These are phyloP conservation scores for Xylariales sp. DNA, from an alignment of 2,329 filamentous ascomycete genomes.

Conservation along the genomic window DNA sequence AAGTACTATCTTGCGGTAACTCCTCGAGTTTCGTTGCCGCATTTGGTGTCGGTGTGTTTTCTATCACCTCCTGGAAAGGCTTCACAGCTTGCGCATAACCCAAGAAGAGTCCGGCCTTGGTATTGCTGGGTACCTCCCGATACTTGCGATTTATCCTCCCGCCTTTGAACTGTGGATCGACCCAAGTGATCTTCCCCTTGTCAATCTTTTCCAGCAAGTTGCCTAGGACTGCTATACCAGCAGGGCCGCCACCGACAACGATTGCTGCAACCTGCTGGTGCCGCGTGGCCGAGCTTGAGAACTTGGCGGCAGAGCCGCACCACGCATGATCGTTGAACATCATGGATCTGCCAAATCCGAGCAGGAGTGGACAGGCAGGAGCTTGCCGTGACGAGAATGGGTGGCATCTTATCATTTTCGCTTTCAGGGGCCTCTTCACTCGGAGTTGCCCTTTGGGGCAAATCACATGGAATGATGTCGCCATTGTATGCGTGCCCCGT, in stretches of 20 bases:
- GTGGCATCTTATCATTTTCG: constrained; percentile 4
- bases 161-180: constrained; percentile 33
- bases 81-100: constrained; percentile 49
- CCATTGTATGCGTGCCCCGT: neutral
- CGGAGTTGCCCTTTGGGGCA: neutral
- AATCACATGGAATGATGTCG: constrained; percentile 6
- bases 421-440: neutral
- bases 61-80: constrained; percentile 47
- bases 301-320: neutral
- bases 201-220: constrained; percentile 50
- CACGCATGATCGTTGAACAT: constrained; percentile 3
- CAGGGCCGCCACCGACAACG: constrained; percentile 55
- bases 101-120: constrained; percentile 55
- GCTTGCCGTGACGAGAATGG: neutral
- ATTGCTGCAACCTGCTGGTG: constrained; percentile 32
- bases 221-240: constrained; percentile 56
- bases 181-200: constrained; percentile 49
- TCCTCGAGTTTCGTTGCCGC: constrained; percentile 47
- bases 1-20: constrained; percentile 52
- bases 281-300: neutral
- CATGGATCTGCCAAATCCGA: neutral
- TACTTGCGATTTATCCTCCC: constrained; percentile 50
- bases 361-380: neutral
- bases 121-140: constrained; percentile 58
- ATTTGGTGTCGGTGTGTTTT: constrained; percentile 44